These are phyloP conservation scores for Pezicula carpinea DNA, from an alignment of 2,329 filamentous ascomycete genomes.

Conservation along the genomic window DNA sequence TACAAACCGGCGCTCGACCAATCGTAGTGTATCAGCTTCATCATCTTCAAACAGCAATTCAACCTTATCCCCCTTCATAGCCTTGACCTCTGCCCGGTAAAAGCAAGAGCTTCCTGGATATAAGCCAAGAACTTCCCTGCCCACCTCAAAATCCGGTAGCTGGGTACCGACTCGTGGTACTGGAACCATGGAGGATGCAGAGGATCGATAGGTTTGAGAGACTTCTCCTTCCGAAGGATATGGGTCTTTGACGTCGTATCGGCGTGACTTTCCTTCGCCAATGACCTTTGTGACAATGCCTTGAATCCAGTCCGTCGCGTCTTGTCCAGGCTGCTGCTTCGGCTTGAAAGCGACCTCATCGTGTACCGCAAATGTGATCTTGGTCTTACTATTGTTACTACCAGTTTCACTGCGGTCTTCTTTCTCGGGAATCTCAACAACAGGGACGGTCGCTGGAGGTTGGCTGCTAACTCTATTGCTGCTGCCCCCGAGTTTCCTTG, in stretches of 20 bases:
- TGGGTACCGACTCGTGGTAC: conserved; percentile 60
- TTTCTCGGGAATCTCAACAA: conserved; percentile 12
- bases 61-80: conserved; percentile 54
- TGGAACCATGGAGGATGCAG: conserved; percentile 70
- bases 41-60: conserved; percentile 76
- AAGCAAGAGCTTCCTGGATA: conserved; percentile 85
- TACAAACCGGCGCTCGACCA: conserved; percentile 72
- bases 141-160: conserved; percentile 56
- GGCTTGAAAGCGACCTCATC: conserved; percentile 64
- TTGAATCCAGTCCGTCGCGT: conserved; percentile 64
- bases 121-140: conserved; percentile 70
- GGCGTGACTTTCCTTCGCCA: conserved; percentile 71
- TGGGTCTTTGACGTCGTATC: conserved; percentile 76
- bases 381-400: conserved; percentile 30
- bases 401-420: conserved; percentile 18
- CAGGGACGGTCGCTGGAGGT: conserved; percentile 20
- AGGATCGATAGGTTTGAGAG: conserved; percentile 58
- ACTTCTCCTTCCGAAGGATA: conserved; percentile 67
- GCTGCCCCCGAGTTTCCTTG: conserved; percentile 18
- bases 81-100: conserved; percentile 78
- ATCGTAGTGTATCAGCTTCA: conserved; percentile 67
- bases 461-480: conserved; percentile 23
- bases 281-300: conserved; percentile 72
- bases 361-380: conserved; percentile 55
- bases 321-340: conserved; percentile 41